Evolutionary conservation across 495 filamentous ascomycete genomes (phyloP), one percentile per base, ranked within the genome.

Genomic region (Hypoxylon fragiforme): DNA sequence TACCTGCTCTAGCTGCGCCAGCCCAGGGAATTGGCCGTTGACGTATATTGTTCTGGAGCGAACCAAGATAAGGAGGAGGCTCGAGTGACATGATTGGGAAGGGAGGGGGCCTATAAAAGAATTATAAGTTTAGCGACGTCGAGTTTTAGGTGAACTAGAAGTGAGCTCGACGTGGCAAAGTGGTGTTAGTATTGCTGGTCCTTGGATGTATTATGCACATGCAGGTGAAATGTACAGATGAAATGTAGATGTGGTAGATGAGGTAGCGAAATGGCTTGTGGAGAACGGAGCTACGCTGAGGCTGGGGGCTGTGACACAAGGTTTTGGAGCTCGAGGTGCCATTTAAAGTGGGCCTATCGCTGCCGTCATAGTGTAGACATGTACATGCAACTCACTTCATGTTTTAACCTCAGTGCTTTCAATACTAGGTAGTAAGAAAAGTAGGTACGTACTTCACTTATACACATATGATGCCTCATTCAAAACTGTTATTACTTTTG

Each of bases 11-110:
- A 60, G 95, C 90, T 62, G 95, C 92, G 55, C 94, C 94, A 70
- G 97, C 95, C 94, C 94, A 99, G 37, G 92, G 91, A 68, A 99
- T 95, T 61, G 92, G 92, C 45, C 94, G 82, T 54, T 85, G 83
- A 60, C 95, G 89, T 66, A 96, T 95, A 75, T 97, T 97, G 76
- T 87, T 92, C 75, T 95, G 92, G 50, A 96, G 79, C 51, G 90
- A 91, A 62, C 82, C 84, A 50, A 97, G 87, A 70, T 97, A 96
- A 53, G 86, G 85, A 47, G 92, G 91, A 34, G 90, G 87, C 65
- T 96, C 91, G 68, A 96, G 82, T 50, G 89, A 94, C 89, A 92
- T 91, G 60, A 57, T 79, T 68, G 44, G 47, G 15, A n/a, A 34
- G 3, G 31, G 19, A 4, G 22, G 19, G 22, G 20, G 32, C 37